Evolutionary conservation across 1,284 basidiomycete species (phyloP), one percentile per base, ranked within the genome.

Genomic region (Rhodotorula sp.): DNA sequence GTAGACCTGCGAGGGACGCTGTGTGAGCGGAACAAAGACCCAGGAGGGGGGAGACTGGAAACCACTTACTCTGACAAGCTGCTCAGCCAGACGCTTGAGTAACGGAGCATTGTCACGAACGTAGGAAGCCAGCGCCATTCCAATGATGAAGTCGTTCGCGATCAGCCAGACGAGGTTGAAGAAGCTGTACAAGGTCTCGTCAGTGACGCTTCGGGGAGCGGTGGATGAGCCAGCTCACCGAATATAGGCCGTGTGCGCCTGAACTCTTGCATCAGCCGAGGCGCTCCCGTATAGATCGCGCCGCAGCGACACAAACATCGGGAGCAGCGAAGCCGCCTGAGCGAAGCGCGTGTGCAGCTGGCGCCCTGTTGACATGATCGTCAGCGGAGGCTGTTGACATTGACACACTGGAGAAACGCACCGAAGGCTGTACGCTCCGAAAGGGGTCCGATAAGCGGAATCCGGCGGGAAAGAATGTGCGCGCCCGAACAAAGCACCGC

Each of bases 141-240:
- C 92, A 39, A 94, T 84, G 44, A 92, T 91, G 44, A 93, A 79
- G 80, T 98, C 94, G 80, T 97, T 97, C 70, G 92, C 80, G 27
- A 94, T 86, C 2, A 96, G 83, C 94, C 94, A 98, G 2, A 94
- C 83, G 34, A 87, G 88, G 77, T 94, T 96, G 83, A 91, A 94
- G 77, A 94, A 92, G 61, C 91, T 94, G 73, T 68, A 62, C 29
- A 65, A 62, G 17, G 47, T 46, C 36, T 9, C 39, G n/a, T 20
- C 39, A n/a, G 13, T 15, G 22, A 7, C 22, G 53, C 66, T 64
- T 46, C 54, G 30, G 49, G 59, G 70, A 29, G 70, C 47, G 22
- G 47, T 48, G 52, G 1, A 74, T 15, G 69, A 29, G 77, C 51
- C 7, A 39, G 76, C 83, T 65, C 72, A 88, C 88, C 85, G 86